Evolutionary conservation across 805 yeast species (phyloP), one percentile per base, ranked within the genome.

Genomic region (Cyberlindnera americana): DNA sequence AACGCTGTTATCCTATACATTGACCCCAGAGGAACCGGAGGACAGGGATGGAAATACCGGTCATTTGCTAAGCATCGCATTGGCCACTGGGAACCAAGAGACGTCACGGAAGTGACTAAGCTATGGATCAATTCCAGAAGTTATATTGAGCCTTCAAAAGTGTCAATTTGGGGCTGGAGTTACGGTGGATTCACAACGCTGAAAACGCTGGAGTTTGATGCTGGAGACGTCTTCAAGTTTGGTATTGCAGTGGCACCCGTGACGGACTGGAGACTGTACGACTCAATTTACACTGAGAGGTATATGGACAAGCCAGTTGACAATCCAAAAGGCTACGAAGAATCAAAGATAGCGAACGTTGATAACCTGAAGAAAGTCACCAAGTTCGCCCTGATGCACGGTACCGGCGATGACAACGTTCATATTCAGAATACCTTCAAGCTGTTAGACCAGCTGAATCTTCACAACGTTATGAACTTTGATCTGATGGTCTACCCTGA

Each of bases 401-500:
- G 95, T 3, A 78, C 88, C 3, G 90, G 83, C 6, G 95, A 85
- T 60, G 95, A 85, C 52, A 85, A 85, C 56, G 95, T 85, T 14
- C 95, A 85, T 60, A 65, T 81, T 38, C 88, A 83, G 53, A 84
- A 85, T 56, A 73, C 85, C 3, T 67, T 74, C 42, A 72, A 73
- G 55, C 64, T 84, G 11, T 40, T 84, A 10, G 90, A 85, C 55
- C 60, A 73, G 19, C 69, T 85, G 41, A 75, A 83, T 52, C 19
- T 61, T 4, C 54, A 58, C 7, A 57, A 58, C 19, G 73, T 83
- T n/a, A 80, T 76, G 41, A 85, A 85, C 56, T 93, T 80, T 56
- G 99, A 93, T 54, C 70, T 89, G 66, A 89, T 81, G 50, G 73
- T 89, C 12, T 93, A 82, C 64, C 98, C 99, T 0, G 99, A 93